Evolutionary conservation across 1,284 basidiomycete species (phyloP).

Genomic region (Polyporus tsugae): DNA sequence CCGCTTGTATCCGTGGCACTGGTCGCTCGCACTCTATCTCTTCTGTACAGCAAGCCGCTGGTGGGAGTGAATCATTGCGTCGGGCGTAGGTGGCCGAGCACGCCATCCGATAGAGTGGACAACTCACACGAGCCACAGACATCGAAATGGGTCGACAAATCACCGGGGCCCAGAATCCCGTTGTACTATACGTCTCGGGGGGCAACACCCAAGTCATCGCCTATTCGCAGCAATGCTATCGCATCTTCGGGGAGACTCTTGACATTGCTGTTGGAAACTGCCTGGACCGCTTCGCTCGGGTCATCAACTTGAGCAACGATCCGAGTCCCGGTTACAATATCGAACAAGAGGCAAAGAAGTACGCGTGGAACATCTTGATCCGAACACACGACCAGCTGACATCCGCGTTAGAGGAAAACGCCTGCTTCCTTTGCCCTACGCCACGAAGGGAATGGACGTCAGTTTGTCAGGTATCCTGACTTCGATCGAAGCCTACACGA

Average conservation of each 20-base stretch:
- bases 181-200: conserved; percentile 98
- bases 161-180: conserved; percentile 93
- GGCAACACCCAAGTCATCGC: conserved; percentile 99
- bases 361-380: neutral
- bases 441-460: conserved; percentile 99
- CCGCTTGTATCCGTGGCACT: conserved; percentile 95
- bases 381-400: conserved; percentile 5
- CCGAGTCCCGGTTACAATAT: conserved; percentile 99
- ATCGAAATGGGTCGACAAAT: conserved; percentile 99
- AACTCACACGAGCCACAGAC: conserved; percentile 60
- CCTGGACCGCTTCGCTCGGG: conserved; percentile 95
- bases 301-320: conserved; percentile 96
- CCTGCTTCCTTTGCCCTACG: conserved; percentile 88
- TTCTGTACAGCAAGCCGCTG: conserved; percentile 91
- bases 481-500: conserved; percentile 88
- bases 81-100: conserved; percentile 76
- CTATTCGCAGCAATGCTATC: conserved; percentile 95
- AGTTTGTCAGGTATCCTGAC: conserved; percentile 94
- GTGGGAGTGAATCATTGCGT: conserved; percentile 99
- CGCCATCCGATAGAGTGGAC: neutral
- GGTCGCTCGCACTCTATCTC: conserved; percentile 92
- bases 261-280: conserved; percentile 99
- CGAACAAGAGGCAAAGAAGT: conserved; percentile 95
- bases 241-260: conserved; percentile 98
- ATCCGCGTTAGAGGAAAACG: conserved; percentile 66